phyloP scores from a whole-genome alignment of 352 stramenopile genomes.

The Achlya hypogyna region DNA sequence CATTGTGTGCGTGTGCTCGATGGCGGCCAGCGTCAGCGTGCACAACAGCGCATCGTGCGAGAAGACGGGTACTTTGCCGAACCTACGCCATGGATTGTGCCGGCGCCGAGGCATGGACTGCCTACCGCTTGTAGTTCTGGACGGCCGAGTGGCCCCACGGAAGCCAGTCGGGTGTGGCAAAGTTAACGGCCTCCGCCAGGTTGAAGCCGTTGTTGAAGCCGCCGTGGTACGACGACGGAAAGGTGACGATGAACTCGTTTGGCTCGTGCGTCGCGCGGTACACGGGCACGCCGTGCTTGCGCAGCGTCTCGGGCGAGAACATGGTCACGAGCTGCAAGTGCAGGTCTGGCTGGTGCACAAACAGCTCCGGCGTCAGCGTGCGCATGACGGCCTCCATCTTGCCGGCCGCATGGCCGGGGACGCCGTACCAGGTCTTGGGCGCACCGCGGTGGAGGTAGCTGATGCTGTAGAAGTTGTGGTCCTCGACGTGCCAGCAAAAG shows the following conservation, averaged over 20 bases:
- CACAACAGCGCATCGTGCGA: slow-evolving; percentile 76
- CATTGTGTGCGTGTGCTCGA: slow-evolving; percentile 41
- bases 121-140: slow-evolving; percentile 40
- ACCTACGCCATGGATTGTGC: slow-evolving; percentile 26
- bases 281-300: slow-evolving; percentile 86
- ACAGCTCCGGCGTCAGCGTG: slow-evolving; percentile 89
- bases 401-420: slow-evolving; percentile 86
- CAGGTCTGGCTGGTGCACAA: slow-evolving; percentile 92
- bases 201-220: slow-evolving; percentile 98
- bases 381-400: slow-evolving; percentile 87
- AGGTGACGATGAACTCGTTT: slow-evolving; percentile 98
- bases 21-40: slow-evolving; percentile 58
- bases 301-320: slow-evolving; percentile 62
- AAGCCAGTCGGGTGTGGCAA: slow-evolving; percentile 84
- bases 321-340: slow-evolving; percentile 88
- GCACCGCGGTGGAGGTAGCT: slow-evolving; percentile 97
- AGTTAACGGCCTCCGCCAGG: slow-evolving; percentile 86
- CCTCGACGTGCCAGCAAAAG: slow-evolving; percentile 99
- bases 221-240: slow-evolving; percentile 95
- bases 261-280: slow-evolving; percentile 92
- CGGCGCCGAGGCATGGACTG: background rate
- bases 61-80: slow-evolving; percentile 76
- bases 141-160: slow-evolving; percentile 68
- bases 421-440: slow-evolving; percentile 97
- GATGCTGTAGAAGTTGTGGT: slow-evolving; percentile 99